phyloP scores from a whole-genome alignment of 2,329 filamentous ascomycete genomes.

The Cytospora leucostoma region DNA sequence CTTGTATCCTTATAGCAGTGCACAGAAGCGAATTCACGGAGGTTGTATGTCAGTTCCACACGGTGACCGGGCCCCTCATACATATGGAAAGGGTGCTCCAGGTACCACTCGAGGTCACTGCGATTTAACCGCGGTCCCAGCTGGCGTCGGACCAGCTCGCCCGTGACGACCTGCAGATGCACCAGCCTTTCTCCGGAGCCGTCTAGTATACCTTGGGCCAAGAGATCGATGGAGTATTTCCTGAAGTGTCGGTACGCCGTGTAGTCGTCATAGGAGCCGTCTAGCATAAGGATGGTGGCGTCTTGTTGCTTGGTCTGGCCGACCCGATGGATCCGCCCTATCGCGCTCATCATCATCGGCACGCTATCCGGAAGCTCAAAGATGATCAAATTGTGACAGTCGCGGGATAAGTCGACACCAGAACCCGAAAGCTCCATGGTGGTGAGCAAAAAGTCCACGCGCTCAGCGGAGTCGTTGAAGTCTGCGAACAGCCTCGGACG shows the following conservation, averaged over 20 bases:
- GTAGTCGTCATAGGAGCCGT: slow-evolving; percentile 8
- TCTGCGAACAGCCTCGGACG: neutral
- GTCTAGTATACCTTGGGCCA: neutral
- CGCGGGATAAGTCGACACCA: slow-evolving; percentile 5
- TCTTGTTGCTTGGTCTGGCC: slow-evolving; percentile 1
- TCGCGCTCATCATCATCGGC: slow-evolving; percentile 6
- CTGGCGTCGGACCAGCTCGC: neutral
- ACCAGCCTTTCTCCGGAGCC: neutral
- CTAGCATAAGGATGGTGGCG: neutral
- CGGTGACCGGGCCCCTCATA: too few relatives aligned
- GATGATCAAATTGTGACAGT: slow-evolving; percentile 10
- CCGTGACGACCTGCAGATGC: neutral
- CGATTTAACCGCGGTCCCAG: neutral
- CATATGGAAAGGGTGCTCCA: too few relatives aligned
- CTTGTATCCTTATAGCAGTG: too few relatives aligned
- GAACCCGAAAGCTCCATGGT: neutral
- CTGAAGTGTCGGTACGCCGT: neutral
- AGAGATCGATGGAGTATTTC: neutral
- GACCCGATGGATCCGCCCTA: neutral
- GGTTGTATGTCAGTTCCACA: too few relatives aligned
- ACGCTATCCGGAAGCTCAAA: slow-evolving; percentile 15
- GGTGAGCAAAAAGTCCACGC: neutral
- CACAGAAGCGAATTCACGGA: too few relatives aligned
- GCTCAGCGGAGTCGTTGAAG: slow-evolving; percentile 1
- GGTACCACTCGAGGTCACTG: neutral